A percentile compares a stretch with the other conserved stretches of the same genome.
These are phyloP conservation scores for Talaromyces sp. DNA, from an alignment of 2,329 filamentous ascomycete species.

Conservation along the genomic window DNA sequence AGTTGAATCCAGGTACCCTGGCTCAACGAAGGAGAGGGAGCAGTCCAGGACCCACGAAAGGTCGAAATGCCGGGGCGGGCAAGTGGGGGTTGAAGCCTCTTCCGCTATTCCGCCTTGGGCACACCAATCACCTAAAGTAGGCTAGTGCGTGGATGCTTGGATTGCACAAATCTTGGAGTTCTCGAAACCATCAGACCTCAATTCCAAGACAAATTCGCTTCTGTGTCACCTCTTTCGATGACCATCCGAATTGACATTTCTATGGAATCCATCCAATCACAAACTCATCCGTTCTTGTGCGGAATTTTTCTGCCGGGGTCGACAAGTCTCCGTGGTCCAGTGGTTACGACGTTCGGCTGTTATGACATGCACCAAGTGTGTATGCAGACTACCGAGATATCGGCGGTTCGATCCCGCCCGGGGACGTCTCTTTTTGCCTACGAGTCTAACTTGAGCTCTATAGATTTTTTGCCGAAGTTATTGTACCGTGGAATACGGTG, in stretches of 20 bases:
- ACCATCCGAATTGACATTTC: background rate
- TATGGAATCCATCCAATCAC: background rate
- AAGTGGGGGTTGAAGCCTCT: background rate
- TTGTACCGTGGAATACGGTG: background rate
- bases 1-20: background rate
- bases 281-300: background rate
- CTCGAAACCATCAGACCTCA: background rate
- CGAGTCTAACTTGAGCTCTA: no score
- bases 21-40: background rate
- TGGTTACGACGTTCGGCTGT: constrained; percentile 10
- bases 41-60: background rate
- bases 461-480: no score
- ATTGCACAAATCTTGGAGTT: background rate
- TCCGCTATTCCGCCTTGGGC: background rate
- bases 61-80: constrained; percentile 5
- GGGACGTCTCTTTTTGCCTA: background rate
- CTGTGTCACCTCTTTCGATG: background rate
- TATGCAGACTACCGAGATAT: constrained; percentile 8
- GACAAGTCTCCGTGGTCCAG: constrained; percentile 11
- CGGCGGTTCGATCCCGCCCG: constrained; percentile 9
- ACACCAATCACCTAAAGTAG: background rate
- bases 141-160: background rate
- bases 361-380: no score
- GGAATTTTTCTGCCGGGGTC: background rate
- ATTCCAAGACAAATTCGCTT: no score